phyloP scores from a whole-genome alignment of 768 basidiomycete genomes.

The Glaciozyma martinii region DNA sequence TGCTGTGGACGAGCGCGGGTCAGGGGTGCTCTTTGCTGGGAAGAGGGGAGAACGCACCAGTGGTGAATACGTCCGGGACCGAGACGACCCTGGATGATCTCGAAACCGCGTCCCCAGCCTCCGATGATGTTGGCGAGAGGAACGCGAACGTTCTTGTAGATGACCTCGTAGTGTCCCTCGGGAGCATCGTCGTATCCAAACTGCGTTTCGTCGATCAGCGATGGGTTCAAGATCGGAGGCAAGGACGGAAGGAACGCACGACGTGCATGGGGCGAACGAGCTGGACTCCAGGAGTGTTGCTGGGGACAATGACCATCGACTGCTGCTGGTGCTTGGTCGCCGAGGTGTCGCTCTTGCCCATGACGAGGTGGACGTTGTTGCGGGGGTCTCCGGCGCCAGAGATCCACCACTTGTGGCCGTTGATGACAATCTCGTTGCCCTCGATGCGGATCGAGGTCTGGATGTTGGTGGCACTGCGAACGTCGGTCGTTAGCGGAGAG shows the following conservation, averaged over 20 bases:
- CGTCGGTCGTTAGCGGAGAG: slow-evolving; percentile 38
- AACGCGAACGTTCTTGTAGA: slow-evolving; percentile 88
- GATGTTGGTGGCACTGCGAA: slow-evolving; percentile 88
- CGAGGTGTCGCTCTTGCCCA: slow-evolving; percentile 76
- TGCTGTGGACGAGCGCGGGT: slow-evolving; percentile 54
- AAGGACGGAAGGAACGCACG: slow-evolving; percentile 89
- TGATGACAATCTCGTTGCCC: slow-evolving; percentile 81
- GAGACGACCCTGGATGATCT: slow-evolving; percentile 92
- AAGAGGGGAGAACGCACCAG: slow-evolving; percentile 20
- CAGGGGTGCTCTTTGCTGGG: slow-evolving; percentile 2
- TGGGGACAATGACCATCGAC: slow-evolving; percentile 88
- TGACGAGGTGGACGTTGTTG: slow-evolving; percentile 78
- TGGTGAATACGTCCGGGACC: slow-evolving; percentile 45
- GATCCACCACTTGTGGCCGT: slow-evolving; percentile 99
- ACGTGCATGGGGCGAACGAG: slow-evolving; percentile 87
- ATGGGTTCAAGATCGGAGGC: neutral
- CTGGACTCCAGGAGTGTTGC: slow-evolving; percentile 74
- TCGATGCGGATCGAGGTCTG: slow-evolving; percentile 73
- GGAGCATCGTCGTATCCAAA: slow-evolving; percentile 40
- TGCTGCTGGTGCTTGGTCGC: slow-evolving; percentile 70
- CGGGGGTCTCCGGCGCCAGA: slow-evolving; percentile 92
- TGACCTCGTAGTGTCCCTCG: slow-evolving; percentile 91
- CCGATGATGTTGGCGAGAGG: slow-evolving; percentile 71
- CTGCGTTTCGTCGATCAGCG: slow-evolving; percentile 45
- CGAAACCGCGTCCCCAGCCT: slow-evolving; percentile 93